A percentile compares a stretch with the other conserved stretches of the same genome.
Conservation (phyloP, 2,329 filamentous ascomycete species). For the Didymella sp. region DNA sequence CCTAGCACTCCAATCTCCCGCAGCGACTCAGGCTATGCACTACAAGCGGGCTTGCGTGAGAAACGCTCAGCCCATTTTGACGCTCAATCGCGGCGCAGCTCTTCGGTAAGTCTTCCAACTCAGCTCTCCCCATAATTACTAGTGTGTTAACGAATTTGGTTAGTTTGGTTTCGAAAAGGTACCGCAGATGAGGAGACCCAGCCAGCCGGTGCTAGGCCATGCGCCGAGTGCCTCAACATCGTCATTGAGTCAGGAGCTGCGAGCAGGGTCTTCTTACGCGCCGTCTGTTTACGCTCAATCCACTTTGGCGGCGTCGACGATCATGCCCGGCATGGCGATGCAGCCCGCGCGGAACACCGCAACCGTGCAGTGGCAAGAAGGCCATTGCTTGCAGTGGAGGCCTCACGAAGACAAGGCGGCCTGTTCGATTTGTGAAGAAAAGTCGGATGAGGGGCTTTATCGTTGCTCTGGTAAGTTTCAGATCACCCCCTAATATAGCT, state of each 20-base stretch:
- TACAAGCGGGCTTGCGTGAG: conserved; percentile 85
- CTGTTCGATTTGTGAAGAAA: conserved; percentile 80
- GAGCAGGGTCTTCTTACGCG: conserved; percentile 67
- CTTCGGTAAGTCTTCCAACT: conserved; percentile 15
- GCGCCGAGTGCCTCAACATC: conserved; percentile 72
- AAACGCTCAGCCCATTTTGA: conserved; percentile 90
- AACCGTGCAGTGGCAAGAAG: conserved; percentile 82
- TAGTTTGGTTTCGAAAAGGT: conserved; percentile 78
- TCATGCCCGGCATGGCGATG: conserved; percentile 84
- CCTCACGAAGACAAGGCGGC: conserved; percentile 64
- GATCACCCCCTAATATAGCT: conserved; percentile 7
- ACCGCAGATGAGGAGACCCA: conserved; percentile 66
- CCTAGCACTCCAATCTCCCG: conserved; percentile 82
- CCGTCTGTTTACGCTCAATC: conserved; percentile 85
- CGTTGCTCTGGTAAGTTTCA: conserved; percentile 64
- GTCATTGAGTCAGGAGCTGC: conserved; percentile 59
- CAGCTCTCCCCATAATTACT: conserved; percentile 10
- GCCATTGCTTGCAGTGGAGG: conserved; percentile 77
- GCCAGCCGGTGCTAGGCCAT: conserved; percentile 73
- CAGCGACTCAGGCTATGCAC: conserved; percentile 88
- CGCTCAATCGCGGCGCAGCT: conserved; percentile 12
- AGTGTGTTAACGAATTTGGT: conserved; percentile 34
- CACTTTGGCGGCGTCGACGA: conserved; percentile 82
- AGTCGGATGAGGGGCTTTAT: conserved; percentile 75
- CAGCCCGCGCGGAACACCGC: conserved; percentile 81